A percentile compares a stretch with the other conserved stretches of the same genome.
Evolutionary conservation across 2,329 filamentous ascomycete genomes (phyloP).

Genomic region (Neocucurbitaria cava): DNA sequence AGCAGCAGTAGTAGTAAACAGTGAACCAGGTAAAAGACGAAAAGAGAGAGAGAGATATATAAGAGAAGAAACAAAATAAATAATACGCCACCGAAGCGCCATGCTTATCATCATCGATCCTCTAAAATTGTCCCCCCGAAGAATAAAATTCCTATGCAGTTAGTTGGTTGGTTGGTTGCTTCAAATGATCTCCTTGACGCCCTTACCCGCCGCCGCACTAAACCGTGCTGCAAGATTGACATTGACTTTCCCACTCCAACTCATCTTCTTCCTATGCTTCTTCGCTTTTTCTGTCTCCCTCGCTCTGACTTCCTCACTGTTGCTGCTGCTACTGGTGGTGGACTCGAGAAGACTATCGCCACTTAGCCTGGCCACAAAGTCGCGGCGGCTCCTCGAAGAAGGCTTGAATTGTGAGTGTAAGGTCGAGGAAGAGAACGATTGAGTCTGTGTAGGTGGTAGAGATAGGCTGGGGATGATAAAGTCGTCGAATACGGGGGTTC

Average conservation of each 20-base stretch:
- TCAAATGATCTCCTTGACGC: slow-evolving; percentile 39
- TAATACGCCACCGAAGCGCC: not conserved
- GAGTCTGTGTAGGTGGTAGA: too few species aligned
- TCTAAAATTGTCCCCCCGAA: too few species aligned
- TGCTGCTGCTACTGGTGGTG: too few species aligned
- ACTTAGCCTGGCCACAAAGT: slow-evolving; percentile 18
- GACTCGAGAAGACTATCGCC: slow-evolving; percentile 12
- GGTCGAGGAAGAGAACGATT: too few species aligned
- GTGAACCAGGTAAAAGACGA: too few species aligned
- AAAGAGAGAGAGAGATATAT: not conserved
- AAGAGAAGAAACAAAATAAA: not conserved
- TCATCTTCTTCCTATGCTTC: slow-evolving; percentile 30
- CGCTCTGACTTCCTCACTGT: slow-evolving; percentile 11
- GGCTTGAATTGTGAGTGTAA: not conserved
- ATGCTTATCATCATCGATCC: too few species aligned
- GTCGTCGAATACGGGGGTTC: not conserved
- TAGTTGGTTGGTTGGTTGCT: too few species aligned
- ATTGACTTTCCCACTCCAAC: slow-evolving; percentile 41
- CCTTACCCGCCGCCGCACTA: slow-evolving; percentile 26
- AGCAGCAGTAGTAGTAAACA: too few species aligned
- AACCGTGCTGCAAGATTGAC: slow-evolving; percentile 23
- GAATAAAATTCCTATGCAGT: too few species aligned
- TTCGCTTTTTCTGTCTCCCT: slow-evolving; percentile 18
- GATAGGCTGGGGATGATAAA: not conserved
- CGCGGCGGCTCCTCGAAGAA: not conserved